These are phyloP conservation scores for Heliocybe sulcata DNA, from an alignment of 1,284 basidiomycete species.

Conservation along the genomic window DNA sequence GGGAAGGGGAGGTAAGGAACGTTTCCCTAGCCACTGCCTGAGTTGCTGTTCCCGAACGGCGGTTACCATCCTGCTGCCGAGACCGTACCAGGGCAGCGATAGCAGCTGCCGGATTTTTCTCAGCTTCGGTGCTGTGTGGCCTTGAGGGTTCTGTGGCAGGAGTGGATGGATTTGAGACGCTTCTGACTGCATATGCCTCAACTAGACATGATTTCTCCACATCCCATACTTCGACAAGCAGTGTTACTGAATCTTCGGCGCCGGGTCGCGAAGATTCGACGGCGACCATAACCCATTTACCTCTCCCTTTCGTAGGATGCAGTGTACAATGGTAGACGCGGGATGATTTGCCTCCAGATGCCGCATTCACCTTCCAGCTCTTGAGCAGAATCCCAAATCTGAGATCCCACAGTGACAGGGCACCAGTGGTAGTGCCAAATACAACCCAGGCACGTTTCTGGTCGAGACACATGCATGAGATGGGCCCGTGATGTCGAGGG, in stretches of 20 bases:
- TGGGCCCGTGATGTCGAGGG: conserved; percentile 81
- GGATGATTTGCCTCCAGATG: conserved; percentile 41
- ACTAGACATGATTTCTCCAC: conserved; percentile 62
- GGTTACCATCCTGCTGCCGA: conserved; percentile 26
- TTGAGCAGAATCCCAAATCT: conserved; percentile 88
- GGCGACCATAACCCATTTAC: conserved; percentile 86
- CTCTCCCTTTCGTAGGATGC: conserved; percentile 83
- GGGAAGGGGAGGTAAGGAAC: conserved; percentile 36
- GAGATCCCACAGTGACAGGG: conserved; percentile 88
- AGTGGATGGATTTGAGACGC: conserved; percentile 30
- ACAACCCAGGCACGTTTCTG: conserved; percentile 82
- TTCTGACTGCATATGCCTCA: conserved; percentile 58
- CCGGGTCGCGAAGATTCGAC: conserved; percentile 45
- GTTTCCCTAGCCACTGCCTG: conserved; percentile 20
- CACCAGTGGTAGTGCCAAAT: conserved; percentile 80
- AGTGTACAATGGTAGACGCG: conserved; percentile 67
- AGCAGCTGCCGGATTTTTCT: conserved; percentile 57
- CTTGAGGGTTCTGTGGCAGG: conserved; percentile 31
- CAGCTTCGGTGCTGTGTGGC: conserved; percentile 43
- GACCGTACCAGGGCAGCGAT: conserved; percentile 50
- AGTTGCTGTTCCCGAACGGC: conserved; percentile 12
- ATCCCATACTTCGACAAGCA: conserved; percentile 75
- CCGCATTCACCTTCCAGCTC: conserved; percentile 76
- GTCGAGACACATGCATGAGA: conserved; percentile 81
- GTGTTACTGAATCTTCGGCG: conserved; percentile 32